Conservation (phyloP, 192 early-diverging fungal genomes). For the Podochytrium sp. region DNA sequence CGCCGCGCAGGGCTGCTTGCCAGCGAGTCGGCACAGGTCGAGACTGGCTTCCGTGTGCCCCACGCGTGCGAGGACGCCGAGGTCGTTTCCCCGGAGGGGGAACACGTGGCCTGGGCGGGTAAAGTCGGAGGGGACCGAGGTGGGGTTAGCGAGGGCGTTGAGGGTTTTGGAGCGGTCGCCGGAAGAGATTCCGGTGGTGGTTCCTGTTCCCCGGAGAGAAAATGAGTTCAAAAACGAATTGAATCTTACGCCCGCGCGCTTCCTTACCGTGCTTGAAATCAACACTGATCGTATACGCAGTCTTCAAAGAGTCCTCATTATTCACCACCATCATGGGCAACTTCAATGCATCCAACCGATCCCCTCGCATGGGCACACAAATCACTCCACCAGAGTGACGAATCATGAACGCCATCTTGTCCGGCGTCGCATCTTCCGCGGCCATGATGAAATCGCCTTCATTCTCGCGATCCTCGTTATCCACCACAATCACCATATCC, state of each 20-base stretch:
- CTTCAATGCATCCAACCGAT: constrained; percentile 80
- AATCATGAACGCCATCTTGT: constrained; percentile 95
- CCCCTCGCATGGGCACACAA: constrained; percentile 81
- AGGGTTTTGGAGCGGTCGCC: constrained; percentile 85
- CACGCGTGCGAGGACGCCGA: constrained; percentile 82
- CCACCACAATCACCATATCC: constrained; percentile 92
- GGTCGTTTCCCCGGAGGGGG: constrained; percentile 81
- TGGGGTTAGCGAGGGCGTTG: constrained; percentile 73
- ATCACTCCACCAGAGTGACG: constrained; percentile 93
- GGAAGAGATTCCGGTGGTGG: constrained; percentile 97
- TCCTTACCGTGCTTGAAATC: constrained; percentile 71
- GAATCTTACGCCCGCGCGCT: neutral
- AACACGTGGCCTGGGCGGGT: constrained; percentile 92
- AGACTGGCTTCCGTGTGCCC: constrained; percentile 96
- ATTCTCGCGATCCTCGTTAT: constrained; percentile 98
- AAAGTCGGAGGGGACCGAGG: constrained; percentile 67
- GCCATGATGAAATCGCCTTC: constrained; percentile 99
- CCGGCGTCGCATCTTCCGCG: constrained; percentile 88
- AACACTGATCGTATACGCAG: constrained; percentile 92
- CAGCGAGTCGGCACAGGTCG: constrained; percentile 85
- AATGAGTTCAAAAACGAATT: neutral
- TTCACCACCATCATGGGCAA: constrained; percentile 92
- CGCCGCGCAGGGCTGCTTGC: constrained; percentile 80
- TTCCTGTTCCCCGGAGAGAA: constrained; percentile 55
- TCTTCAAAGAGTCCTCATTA: constrained; percentile 89